These are phyloP conservation scores for Persicaria maculosa DNA, from an alignment of 148 eudicot genomes.

Conservation along the genomic window DNA sequence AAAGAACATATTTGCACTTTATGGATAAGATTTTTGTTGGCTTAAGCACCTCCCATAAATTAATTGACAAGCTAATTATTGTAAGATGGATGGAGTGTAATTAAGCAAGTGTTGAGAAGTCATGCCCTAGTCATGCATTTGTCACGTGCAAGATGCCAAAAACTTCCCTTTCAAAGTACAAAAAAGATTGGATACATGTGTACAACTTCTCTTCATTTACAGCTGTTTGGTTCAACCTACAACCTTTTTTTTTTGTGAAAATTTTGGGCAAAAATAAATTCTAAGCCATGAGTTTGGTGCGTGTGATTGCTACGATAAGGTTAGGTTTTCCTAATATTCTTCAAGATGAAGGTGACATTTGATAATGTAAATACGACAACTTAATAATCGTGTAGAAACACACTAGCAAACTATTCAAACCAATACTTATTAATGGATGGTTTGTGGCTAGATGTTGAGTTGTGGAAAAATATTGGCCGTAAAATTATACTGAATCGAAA, in stretches of 20 bases:
- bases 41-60: no score
- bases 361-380: not conserved
- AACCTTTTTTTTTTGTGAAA: not conserved
- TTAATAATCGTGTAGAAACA: not conserved
- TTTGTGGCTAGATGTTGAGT: no score
- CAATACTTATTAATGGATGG: no score
- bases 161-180: not conserved
- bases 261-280: not conserved
- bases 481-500: no score
- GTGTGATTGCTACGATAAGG: not conserved
- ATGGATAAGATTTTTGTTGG: no score
- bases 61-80: no score
- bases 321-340: not conserved
- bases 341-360: not conserved
- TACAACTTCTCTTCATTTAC: not conserved
- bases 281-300: not conserved
- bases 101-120: not conserved
- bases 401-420: no score
- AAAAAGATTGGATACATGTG: not conserved
- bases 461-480: no score
- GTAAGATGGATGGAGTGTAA: no score
- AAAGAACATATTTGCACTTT: no score
- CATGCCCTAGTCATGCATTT: conserved; percentile 8
- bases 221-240: not conserved
- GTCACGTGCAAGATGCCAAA: not conserved